phyloP scores from a whole-genome alignment of 2,329 filamentous ascomycete species.

The Hymenoscyphus fraxineus region DNA sequence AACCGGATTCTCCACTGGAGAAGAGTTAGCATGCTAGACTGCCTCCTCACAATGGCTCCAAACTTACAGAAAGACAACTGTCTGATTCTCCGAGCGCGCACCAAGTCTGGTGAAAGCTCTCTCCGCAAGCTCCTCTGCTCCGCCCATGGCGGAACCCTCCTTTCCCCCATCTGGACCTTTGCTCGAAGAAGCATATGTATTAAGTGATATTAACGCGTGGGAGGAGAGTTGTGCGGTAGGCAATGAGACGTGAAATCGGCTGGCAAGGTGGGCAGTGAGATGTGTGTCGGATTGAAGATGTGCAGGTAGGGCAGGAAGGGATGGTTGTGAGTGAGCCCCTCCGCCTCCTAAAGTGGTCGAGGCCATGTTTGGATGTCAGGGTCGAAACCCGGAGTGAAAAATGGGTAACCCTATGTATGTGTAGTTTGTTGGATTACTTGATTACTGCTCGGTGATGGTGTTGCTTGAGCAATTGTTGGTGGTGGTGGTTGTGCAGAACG shows the following conservation, averaged over 20 bases:
- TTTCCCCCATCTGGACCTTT: slow-evolving; percentile 88
- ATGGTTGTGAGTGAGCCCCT: slow-evolving; percentile 75
- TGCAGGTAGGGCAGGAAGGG: slow-evolving; percentile 80
- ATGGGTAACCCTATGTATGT: slow-evolving; percentile 10
- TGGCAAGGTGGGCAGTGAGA: slow-evolving; percentile 77
- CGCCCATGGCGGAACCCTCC: slow-evolving; percentile 87
- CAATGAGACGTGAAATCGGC: slow-evolving; percentile 85
- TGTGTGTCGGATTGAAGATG: slow-evolving; percentile 77
- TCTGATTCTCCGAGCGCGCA: slow-evolving; percentile 87
- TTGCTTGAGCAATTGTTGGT: slow-evolving; percentile 4
- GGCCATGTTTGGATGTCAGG: slow-evolving; percentile 49
- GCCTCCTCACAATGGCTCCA: neutral
- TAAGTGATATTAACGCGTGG: slow-evolving; percentile 85
- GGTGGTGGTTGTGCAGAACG: neutral
- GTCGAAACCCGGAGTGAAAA: slow-evolving; percentile 26
- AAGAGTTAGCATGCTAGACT: slow-evolving; percentile 14
- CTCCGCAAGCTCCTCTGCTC: slow-evolving; percentile 86
- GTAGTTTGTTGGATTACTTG: slow-evolving; percentile 1
- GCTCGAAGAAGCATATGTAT: slow-evolving; percentile 87
- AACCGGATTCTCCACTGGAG: slow-evolving; percentile 83
- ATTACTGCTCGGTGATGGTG: neutral
- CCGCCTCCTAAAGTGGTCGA: slow-evolving; percentile 43
- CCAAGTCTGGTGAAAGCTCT: slow-evolving; percentile 83
- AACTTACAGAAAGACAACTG: slow-evolving; percentile 84
- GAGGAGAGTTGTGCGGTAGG: slow-evolving; percentile 87